Evolutionary conservation across 2,329 filamentous ascomycete species (phyloP), one percentile per base, ranked within the genome.

Genomic region (Sarocladium oryzae): DNA sequence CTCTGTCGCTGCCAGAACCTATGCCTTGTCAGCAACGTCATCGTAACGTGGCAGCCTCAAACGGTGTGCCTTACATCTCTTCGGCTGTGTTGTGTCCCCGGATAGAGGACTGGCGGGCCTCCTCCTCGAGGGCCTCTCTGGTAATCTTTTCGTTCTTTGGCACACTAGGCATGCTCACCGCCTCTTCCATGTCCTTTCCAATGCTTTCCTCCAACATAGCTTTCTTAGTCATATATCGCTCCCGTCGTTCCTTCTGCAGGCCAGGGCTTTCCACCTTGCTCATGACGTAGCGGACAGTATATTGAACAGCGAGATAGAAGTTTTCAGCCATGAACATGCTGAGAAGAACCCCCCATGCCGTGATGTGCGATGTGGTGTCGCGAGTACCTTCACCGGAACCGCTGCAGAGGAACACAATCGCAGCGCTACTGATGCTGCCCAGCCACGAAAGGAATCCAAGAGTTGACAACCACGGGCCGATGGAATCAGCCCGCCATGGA

Each of bases 361-460:
- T 84, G 61, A 96, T 86, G 43, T 82, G 79, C 40, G 79, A 81
- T 0, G 86, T 84, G 15, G 78, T 78, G 35, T 86, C 86, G 51
- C 79, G 76, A 0, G 81, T 79, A 0, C 85, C 85, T 36, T 85
- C 70, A 2, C 78, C 76, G 51, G 85, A 77, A 49, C 84, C 82
- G 57, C 81, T 85, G 73, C 96, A 97, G 60, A 99, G 82, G 66
- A 90, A 96, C 1, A 96, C 87, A 45, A 97, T 81, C 0, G 91
- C 89, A 0, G 90, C 84, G 51, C 87, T 90, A 4, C 90, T 95
- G 53, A 97, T 74, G 57, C 86, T 93, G 36, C 93, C 93, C 21
- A 96, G 74, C 93, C 93, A 97, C 3, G 89, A 86, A n/a, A 97
- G 74, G 65, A 97, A 95, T 15, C 85, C 85, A 2, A 99, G 75